A percentile compares a stretch with the other conserved stretches of the same genome.
Evolutionary conservation across 2,329 filamentous ascomycete species (phyloP).

Genomic region (Davidsoniella eucalypti): DNA sequence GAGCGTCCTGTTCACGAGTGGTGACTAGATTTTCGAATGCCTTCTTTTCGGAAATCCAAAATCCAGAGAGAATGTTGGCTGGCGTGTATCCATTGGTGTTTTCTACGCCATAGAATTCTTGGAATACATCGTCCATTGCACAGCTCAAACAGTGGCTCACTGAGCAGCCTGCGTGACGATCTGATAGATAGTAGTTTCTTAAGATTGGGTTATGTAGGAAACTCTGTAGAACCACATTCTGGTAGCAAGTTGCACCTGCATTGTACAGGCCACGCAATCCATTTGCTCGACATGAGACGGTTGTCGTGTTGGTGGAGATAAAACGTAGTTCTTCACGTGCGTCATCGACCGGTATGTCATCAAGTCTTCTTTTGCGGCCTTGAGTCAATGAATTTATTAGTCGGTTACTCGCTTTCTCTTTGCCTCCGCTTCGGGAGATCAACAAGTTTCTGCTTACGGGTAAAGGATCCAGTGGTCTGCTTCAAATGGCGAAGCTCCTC

Average conservation of each 20-base stretch:
- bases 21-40: constrained; percentile 63
- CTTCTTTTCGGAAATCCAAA: constrained; percentile 71
- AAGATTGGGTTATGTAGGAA: constrained; percentile 88
- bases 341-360: constrained; percentile 49
- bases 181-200: constrained; percentile 79
- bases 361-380: constrained; percentile 60
- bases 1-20: constrained; percentile 89
- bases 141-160: constrained; percentile 48
- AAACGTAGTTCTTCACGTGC: constrained; percentile 59
- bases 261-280: constrained; percentile 90
- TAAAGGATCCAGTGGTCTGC: constrained; percentile 48
- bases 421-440: neutral
- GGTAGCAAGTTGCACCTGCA: constrained; percentile 96
- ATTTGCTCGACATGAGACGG: constrained; percentile 68
- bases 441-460: constrained; percentile 30
- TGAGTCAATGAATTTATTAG: neutral
- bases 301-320: constrained; percentile 60
- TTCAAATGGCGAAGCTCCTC: constrained; percentile 60
- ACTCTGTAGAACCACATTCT: constrained; percentile 88
- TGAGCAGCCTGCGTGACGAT: constrained; percentile 66
- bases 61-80: constrained; percentile 72
- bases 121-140: constrained; percentile 58
- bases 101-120: constrained; percentile 54
- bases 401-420: constrained; percentile 2
- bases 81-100: constrained; percentile 82